Evolutionary conservation across 1,284 basidiomycete genomes (phyloP), one percentile per base, ranked within the genome.

Genomic region (Ceratorhiza oryzae-sativae): DNA sequence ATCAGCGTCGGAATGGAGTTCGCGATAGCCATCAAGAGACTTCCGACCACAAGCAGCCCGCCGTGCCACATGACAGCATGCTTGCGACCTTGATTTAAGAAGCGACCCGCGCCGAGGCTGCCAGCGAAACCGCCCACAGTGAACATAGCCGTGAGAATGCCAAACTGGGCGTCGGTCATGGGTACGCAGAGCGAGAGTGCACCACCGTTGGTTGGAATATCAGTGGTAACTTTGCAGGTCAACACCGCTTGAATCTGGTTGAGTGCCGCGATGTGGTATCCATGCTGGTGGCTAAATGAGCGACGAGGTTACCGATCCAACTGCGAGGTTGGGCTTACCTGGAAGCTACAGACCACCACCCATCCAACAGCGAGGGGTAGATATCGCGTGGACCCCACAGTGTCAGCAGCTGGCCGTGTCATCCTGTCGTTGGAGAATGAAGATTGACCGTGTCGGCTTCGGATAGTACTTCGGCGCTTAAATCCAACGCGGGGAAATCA

Each of bases 81-180:
- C 71, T 85, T 88, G 27, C 91, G 85, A 10, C 94, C 94, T 77
- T 83, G 82, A 75, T 91, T 87, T 82, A 92, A 92, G 60, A 91
- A 78, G 39, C 87, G 79, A 75, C 90, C 90, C n/a, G 91, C 89
- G 18, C 83, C 80, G 20, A 91, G 78, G 76, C 91, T 93, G 13
- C 94, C 94, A 2, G 90, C 71, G 13, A 97, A 85, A 42, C 95
- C 95, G 6, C 95, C 95, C n/a, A 93, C 77, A 0, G 94, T 96
- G 80, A 95, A 96, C 36, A 92, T 82, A 30, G 94, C 85, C 0
- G 95, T 97, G 51, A 95, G 86, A 39, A 90, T 79, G 18, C 91
- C 91, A 82, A 96, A 97, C 0, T 84, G 84, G 32, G 86, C 83
- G 72, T 91, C 87, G 42, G 87, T 85, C 88, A 96, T 92, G 15